phyloP scores from a whole-genome alignment of 805 yeast species.

The Ogataea allantospora region DNA sequence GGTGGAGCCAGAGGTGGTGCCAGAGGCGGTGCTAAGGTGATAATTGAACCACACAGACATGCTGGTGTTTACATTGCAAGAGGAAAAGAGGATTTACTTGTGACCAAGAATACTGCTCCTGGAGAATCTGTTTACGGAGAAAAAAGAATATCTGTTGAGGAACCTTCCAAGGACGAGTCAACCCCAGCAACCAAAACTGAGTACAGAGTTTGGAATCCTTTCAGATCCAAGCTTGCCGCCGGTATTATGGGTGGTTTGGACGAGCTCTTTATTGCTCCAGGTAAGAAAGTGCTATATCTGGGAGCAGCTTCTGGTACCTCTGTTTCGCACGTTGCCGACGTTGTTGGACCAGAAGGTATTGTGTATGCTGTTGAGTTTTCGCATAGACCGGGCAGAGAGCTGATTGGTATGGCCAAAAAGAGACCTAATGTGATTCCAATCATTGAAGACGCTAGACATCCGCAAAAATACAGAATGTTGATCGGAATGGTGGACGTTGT shows the following conservation, averaged over 20 bases:
- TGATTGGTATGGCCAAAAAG: constrained; percentile 99
- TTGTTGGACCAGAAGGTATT: constrained; percentile 98
- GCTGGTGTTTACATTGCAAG: constrained; percentile 99
- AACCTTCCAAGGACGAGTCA: constrained; percentile 84
- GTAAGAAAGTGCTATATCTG: constrained; percentile 92
- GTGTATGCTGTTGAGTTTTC: constrained; percentile 99
- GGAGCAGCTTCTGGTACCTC: constrained; percentile 99
- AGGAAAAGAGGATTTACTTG: constrained; percentile 98
- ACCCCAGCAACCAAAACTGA: constrained; percentile 91
- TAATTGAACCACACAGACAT: constrained; percentile 98
- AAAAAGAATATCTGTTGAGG: constrained; percentile 92
- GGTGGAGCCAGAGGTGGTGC: constrained; percentile 81
- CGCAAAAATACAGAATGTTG: constrained; percentile 99
- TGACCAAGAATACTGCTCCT: constrained; percentile 95
- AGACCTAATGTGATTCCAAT: constrained; percentile 98
- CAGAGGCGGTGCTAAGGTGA: constrained; percentile 90
- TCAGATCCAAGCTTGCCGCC: constrained; percentile 99
- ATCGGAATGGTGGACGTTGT: constrained; percentile 98
- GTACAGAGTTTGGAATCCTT: constrained; percentile 99
- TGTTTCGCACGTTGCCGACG: constrained; percentile 96
- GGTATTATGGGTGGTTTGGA: constrained; percentile 99
- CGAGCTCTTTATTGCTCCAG: constrained; percentile 96
- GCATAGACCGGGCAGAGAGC: constrained; percentile 99
- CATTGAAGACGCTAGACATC: constrained; percentile 99
- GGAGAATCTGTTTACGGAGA: constrained; percentile 99